Evolutionary conservation across 2,329 filamentous ascomycete genomes (phyloP), one percentile per base, ranked within the genome.

Genomic region (Dothideomycetes sp.): DNA sequence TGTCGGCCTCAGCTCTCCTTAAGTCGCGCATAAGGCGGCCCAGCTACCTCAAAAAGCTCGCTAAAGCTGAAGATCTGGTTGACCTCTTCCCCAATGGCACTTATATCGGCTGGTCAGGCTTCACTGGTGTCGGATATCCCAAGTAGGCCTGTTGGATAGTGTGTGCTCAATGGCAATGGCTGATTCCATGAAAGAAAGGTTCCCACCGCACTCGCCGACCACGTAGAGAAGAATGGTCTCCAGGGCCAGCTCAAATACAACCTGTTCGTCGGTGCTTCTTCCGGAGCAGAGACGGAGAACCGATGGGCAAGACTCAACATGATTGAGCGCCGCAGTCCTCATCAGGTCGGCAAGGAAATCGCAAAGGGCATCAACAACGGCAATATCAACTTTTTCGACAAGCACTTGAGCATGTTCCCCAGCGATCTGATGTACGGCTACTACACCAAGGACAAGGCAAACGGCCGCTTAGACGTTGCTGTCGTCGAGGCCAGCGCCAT

Each of bases 331-430:
- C 76, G 86, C 43, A 76, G 77, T 51, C 86, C 86, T 42, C 86
- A 94, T 65, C 86, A 94, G 60, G 86, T 94, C 46, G 86, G 86
- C 57, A 94, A 93, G 69, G 74, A 83, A 45, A 94, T 94, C 50
- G 77, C 86, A 46, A 89, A 85, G 68, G 86, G 86, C 8, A 93
- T 94, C 65, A 94, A 94, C 62, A 78, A 81, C 52, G 86, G 86
- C 30, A 73, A 81, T 51, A 94, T 94, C 65, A 79, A 89, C 48
- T 94, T 94, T 64, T 94, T 93, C 59, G 86, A 94, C 62, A 94
- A 94, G 68, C 86, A 94, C 67, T 62, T 94, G 57, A 87, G 81
- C 63, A 93, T 93, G 86, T 94, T 94, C 60, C 86, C 86, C 4
- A 74, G 80, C 27, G 86, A 94, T 58, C 68, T 94, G 49, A 82